phyloP scores from a whole-genome alignment of 352 stramenopile genomes.

The Albugo laibachii region DNA sequence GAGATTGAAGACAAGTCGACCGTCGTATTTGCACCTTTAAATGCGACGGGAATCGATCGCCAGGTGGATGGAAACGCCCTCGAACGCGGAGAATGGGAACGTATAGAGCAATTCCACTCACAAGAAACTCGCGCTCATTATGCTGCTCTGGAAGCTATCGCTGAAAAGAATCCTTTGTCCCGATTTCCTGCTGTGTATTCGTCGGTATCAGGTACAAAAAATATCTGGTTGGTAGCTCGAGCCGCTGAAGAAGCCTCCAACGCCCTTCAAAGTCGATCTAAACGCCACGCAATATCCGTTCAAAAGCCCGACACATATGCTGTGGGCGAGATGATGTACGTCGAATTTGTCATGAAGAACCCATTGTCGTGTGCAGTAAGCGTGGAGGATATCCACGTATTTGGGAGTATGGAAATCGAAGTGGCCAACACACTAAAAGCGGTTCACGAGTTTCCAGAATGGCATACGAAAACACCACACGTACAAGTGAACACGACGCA shows the following conservation, averaged over 20 bases:
- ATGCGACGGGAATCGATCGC: constrained; percentile 43
- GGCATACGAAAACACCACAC: constrained; percentile 1
- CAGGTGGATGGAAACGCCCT: constrained; percentile 42
- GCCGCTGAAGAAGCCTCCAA: too few species aligned
- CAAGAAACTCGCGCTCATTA: constrained; percentile 49
- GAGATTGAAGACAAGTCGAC: constrained; percentile 69
- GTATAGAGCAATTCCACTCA: constrained; percentile 25
- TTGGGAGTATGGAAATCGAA: constrained; percentile 35
- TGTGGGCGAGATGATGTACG: constrained; percentile 55
- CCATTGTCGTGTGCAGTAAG: constrained; percentile 63
- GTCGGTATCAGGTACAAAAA: too few species aligned
- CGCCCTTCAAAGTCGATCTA: too few species aligned
- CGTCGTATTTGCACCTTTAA: constrained; percentile 56
- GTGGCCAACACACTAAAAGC: neutral
- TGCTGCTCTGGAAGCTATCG: constrained; percentile 13
- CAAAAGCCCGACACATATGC: constrained; percentile 41
- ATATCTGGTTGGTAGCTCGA: too few species aligned
- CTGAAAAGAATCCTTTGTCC: too few species aligned
- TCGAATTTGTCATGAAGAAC: constrained; percentile 80
- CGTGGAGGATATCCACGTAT: constrained; percentile 63
- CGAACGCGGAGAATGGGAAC: constrained; percentile 36
- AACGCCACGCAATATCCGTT: neutral
- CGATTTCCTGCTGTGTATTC: too few species aligned
- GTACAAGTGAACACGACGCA: constrained; percentile 50
- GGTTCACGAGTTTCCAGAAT: neutral